Conservation (phyloP, 345 rosid genomes). For the Hypericum androsaemum region DNA sequence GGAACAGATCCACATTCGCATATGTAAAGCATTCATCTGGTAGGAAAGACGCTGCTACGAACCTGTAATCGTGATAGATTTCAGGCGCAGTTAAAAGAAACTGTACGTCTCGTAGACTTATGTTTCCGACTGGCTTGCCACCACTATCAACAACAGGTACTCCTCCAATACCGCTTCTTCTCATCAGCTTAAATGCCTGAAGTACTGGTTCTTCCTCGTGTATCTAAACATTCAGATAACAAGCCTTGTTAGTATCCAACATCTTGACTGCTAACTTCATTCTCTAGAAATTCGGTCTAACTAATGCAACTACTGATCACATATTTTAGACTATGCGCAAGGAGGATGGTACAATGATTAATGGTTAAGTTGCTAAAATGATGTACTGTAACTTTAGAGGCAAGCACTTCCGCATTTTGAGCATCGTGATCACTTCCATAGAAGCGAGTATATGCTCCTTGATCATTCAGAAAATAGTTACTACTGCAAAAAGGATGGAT, state of each 20-base stretch:
- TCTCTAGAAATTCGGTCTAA: too few relatives aligned
- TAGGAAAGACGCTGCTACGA: slow-evolving; percentile 1
- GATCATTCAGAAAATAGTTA: too few relatives aligned
- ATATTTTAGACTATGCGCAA: too few relatives aligned
- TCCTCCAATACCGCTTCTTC: slow-evolving; percentile 71
- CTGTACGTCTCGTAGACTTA: slow-evolving; percentile 83
- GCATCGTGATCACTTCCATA: too few relatives aligned
- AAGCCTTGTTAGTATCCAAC: background rate
- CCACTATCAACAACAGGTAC: slow-evolving; percentile 57
- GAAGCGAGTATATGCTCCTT: too few relatives aligned
- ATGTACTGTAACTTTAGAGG: too few relatives aligned
- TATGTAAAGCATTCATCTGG: too few relatives aligned
- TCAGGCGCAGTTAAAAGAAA: slow-evolving; percentile 87
- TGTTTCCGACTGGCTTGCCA: slow-evolving; percentile 72
- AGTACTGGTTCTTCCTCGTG: slow-evolving; percentile 93
- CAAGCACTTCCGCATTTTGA: too few relatives aligned
- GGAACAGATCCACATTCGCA: background rate
- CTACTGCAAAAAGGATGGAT: too few relatives aligned
- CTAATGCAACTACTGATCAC: too few relatives aligned
- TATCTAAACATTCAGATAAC: slow-evolving; percentile 34
- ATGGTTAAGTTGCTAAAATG: too few relatives aligned
- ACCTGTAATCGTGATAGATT: slow-evolving; percentile 87
- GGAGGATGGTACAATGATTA: too few relatives aligned
- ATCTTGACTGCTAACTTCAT: background rate
- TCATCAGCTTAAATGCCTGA: slow-evolving; percentile 89